phyloP scores from a whole-genome alignment of 352 stramenopile genomes.

The Stephanocyclus meneghinianus region DNA sequence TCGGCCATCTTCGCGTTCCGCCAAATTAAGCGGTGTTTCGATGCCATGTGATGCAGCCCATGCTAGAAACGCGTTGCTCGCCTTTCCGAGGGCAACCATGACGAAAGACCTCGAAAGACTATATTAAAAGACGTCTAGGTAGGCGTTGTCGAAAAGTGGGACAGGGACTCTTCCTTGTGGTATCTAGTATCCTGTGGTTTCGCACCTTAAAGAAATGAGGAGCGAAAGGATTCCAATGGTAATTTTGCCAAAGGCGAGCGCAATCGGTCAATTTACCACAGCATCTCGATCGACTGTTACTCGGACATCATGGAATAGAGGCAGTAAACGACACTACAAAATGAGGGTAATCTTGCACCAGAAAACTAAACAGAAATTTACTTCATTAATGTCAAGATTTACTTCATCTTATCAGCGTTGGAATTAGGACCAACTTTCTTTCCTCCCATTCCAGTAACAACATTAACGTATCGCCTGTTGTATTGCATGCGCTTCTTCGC shows the following conservation, averaged over 20 bases:
- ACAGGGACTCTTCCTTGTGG: too few species aligned
- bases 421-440: conserved; percentile 98
- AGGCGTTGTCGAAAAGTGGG: too few species aligned
- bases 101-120: neutral
- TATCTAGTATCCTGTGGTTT: too few species aligned
- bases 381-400: conserved; percentile 56
- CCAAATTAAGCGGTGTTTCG: conserved; percentile 42
- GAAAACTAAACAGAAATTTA: neutral
- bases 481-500: conserved; percentile 99
- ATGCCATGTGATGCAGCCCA: conserved; percentile 50
- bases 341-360: too few species aligned
- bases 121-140: neutral
- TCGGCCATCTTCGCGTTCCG: conserved; percentile 35
- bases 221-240: too few species aligned
- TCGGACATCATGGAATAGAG: too few species aligned
- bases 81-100: conserved; percentile 49
- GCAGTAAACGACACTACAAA: too few species aligned
- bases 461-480: conserved; percentile 99
- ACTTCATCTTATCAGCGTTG: conserved; percentile 95
- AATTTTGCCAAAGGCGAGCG: too few species aligned
- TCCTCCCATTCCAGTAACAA: conserved; percentile 92
- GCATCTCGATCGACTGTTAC: too few species aligned
- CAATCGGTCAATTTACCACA: too few species aligned
- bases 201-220: too few species aligned
- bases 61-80: conserved; percentile 40